A percentile compares a stretch with the other conserved stretches of the same genome.
These are phyloP conservation scores for Mucor velutinosus DNA, from an alignment of 371 early-diverging fungal species.

Conservation along the genomic window DNA sequence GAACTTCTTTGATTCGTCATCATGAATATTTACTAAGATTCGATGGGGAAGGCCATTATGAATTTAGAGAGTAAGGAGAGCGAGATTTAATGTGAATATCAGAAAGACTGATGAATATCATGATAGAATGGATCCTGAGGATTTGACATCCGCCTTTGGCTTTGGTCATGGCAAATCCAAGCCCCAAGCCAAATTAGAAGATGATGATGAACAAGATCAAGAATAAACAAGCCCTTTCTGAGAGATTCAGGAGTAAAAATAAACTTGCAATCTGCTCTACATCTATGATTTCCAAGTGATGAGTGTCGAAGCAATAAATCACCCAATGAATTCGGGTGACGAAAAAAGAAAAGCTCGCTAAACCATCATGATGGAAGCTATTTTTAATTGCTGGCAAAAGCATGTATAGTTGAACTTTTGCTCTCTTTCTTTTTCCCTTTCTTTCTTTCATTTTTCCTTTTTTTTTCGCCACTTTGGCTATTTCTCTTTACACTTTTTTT, in stretches of 20 bases:
- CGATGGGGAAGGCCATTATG: conserved; percentile 84
- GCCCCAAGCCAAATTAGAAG: conserved; percentile 37
- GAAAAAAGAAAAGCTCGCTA: too few species aligned
- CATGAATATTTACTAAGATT: conserved; percentile 81
- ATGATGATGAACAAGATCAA: conserved; percentile 3
- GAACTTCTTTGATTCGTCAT: conserved; percentile 64
- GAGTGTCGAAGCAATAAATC: too few species aligned
- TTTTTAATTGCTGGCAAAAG: background rate
- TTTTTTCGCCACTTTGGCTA: background rate
- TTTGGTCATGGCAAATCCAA: conserved; percentile 62
- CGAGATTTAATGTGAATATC: too few species aligned
- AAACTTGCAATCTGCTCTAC: background rate
- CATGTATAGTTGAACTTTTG: background rate
- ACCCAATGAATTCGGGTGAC: too few species aligned
- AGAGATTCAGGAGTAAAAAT: background rate
- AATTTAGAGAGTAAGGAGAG: conserved; percentile 58
- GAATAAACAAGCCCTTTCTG: background rate
- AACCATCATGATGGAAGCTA: background rate
- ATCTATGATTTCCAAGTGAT: too few species aligned
- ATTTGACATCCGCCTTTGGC: conserved; percentile 54
- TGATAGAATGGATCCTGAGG: conserved; percentile 57
- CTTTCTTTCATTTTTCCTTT: background rate
- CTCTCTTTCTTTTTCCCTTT: background rate
- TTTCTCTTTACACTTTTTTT: background rate
- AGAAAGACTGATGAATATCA: background rate